Evolutionary conservation across 169 alveolate genomes (phyloP), one percentile per base, ranked within the genome.

Genomic region (Cryptosporidium ubiquitum): DNA sequence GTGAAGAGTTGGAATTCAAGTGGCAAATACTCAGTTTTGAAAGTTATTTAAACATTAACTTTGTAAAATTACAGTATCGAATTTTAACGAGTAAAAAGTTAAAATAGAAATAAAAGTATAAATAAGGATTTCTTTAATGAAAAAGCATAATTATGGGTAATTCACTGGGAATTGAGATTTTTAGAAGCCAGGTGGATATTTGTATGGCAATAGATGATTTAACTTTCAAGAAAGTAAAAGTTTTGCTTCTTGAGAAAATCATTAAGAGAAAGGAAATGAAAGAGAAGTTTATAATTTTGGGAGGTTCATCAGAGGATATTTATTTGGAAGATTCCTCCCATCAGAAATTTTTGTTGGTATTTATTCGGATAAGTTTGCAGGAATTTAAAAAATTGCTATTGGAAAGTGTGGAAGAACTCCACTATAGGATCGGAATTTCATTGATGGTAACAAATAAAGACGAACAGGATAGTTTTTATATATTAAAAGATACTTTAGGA

Each of bases 161-260:
- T 29, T 64, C 52, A 3, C 0, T 64, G n/a, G 71, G 71, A 10
- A 29, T 64, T 64, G 71, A 64, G 49, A 64, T 64, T 64, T 64
- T 64, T 64, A 64, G 49, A 10, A 37, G 29, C 20, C 71, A 64
- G n/a, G 71, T 33, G 3, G 71, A 64, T 64, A 29, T 64, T 64
- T 64, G 71, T 37, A 33, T 64, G 39, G 52, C 47, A 33, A 31
- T 64, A 16, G n/a, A 64, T 10, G 31, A 29, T 3, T 5, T 20
- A 33, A 64, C 71, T 18, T 16, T 14, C 31, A 64, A 5, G 23
- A 33, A 14, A 14, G 71, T 26, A 33, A 55, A 26, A 35, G 37
- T 7, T 0, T 23, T 55, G 29, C 9, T 55, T 1, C 37, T 26
- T 0, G 66, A 55, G 9, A 55, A 26, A 7, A 26, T 55, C 1